Evolutionary conservation across 2,329 filamentous ascomycete species (phyloP).

Genomic region (Colletotrichum cereale): DNA sequence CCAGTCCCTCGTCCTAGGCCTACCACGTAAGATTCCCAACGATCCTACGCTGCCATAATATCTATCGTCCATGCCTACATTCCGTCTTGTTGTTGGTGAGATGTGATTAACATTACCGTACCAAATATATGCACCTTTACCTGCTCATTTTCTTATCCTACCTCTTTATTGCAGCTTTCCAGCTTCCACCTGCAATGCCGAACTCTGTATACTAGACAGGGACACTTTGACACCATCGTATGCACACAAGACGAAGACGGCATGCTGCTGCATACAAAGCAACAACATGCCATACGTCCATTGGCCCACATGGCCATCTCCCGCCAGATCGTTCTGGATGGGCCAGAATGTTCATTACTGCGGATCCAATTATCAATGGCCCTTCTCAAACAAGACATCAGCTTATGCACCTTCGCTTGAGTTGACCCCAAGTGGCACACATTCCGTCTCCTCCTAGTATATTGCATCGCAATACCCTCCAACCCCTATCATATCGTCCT

Average conservation of each 20-base stretch:
- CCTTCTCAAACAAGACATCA: neutral
- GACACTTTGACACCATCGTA: neutral
- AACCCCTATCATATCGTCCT: neutral
- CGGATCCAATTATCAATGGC: neutral
- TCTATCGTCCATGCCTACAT: neutral
- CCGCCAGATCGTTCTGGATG: neutral
- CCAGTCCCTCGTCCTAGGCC: neutral
- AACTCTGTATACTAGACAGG: neutral
- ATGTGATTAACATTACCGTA: neutral
- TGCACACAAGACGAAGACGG: neutral
- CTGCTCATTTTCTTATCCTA: neutral
- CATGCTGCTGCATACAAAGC: neutral
- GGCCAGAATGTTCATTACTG: no score
- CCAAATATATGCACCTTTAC: neutral
- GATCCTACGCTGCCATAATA: neutral
- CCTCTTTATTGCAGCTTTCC: neutral
- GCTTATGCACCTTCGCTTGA: constrained; percentile 29
- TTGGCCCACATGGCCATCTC: neutral
- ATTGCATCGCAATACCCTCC: neutral
- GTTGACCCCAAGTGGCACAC: constrained; percentile 33
- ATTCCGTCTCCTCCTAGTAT: neutral
- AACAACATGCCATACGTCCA: neutral
- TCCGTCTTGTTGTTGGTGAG: no score
- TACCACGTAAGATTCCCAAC: neutral
- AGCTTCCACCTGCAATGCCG: neutral